Base-by-base conservation (phyloP, 306 rosid species). In the Vigna unguiculata region DNA sequence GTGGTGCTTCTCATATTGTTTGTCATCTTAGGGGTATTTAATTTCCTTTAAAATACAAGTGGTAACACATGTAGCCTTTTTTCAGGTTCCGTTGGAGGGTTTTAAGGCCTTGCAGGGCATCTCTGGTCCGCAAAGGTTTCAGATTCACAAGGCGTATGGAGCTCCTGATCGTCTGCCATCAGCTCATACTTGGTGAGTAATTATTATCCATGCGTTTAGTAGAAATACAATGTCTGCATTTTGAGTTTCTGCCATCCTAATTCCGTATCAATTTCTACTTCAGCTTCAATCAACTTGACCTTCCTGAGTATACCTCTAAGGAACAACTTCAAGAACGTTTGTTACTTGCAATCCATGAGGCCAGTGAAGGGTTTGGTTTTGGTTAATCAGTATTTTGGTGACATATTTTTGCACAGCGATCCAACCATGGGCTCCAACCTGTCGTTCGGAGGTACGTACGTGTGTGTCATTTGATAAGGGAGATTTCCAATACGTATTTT, bases 241-340 rank as follows among this genome's bases (percentile, higher is more conserved):
- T 61, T 51, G 63, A 68, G 24, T 72, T 78, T 62, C 38, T 20
- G 10, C 45, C 73, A 60, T 43, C 59, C 80, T 84, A 55, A 83
- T 64, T 78, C 75, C 36, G 25, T 74, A 45, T 30, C 30, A 43
- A 30, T 32, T 24, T 36, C 19, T 16, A 40, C 58, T 62, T 69
- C 91, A 96, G 99, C 89, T 96, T 96, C 84, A 96, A 96, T 88
- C 99, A 96, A 82, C 87, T 96, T 57, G 99, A 96, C 75, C 97
- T 96, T 82, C 99, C 99, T 1, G 99, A 96, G 87, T 93, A 96
- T 79, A 87, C 97, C 45, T 87, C 94, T 9, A 92, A 89, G 85
- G 98, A 96, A 62, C 97, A 96, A 83, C 98, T 96, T 82, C 93
- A 88, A 79, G 98, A 96, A 78, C 96, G 99, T 15, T 74, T 96